These are phyloP conservation scores for Agrostemma githago DNA, from an alignment of 148 eudicot genomes.

Conservation along the genomic window DNA sequence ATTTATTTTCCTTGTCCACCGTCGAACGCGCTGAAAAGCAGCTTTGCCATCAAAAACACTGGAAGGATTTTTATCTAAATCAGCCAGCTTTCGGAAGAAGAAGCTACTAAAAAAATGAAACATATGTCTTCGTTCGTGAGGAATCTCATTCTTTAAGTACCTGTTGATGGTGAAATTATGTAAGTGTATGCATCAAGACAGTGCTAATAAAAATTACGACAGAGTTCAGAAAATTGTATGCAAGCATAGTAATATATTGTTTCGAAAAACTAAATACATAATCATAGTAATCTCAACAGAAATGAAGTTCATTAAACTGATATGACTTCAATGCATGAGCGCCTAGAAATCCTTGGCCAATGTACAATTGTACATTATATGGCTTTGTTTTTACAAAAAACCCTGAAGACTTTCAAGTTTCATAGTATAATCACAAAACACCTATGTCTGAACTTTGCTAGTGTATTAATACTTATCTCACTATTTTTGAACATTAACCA, in stretches of 20 bases:
- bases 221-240: background rate
- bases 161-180: conserved; percentile 35
- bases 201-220: background rate
- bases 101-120: conserved; percentile 90
- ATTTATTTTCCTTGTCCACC: conserved; percentile 95
- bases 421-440: background rate
- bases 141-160: conserved; percentile 64
- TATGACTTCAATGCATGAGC: background rate
- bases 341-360: background rate
- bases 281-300: background rate
- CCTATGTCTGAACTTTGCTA: background rate
- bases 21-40: conserved; percentile 93
- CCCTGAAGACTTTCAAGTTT: background rate
- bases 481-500: background rate
- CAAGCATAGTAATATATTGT: background rate
- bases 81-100: conserved; percentile 89
- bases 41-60: conserved; percentile 76
- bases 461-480: background rate
- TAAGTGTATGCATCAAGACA: conserved; percentile 6
- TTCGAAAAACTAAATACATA: background rate
- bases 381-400: background rate
- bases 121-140: conserved; percentile 41
- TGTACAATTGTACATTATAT: background rate
- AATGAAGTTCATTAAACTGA: background rate
- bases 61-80: conserved; percentile 77